Conservation (phyloP, 1,284 basidiomycete genomes). For the Porodaedalea pini region DNA sequence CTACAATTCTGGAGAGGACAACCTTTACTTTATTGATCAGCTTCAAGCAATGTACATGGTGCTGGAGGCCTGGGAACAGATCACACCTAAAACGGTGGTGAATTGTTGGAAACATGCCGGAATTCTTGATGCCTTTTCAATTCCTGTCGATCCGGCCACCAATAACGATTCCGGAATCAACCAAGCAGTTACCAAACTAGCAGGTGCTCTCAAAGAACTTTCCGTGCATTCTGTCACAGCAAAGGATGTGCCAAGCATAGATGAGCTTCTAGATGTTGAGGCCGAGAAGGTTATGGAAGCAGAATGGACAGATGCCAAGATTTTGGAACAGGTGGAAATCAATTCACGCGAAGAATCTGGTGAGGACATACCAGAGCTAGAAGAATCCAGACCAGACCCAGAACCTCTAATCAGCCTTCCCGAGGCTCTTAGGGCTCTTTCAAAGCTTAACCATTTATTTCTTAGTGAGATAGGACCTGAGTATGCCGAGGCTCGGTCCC, state of each 20-base stretch:
- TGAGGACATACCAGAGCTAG: conserved; percentile 7
- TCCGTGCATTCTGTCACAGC: not conserved
- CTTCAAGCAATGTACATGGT: too few species aligned
- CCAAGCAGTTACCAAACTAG: not conserved
- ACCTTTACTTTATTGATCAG: too few species aligned
- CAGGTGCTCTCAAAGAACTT: not conserved
- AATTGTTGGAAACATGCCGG: too few species aligned
- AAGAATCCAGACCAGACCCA: not conserved
- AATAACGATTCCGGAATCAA: not conserved
- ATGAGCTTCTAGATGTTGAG: conserved; percentile 3
- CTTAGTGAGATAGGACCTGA: not conserved
- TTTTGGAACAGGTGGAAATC: conserved; percentile 1
- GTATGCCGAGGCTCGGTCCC: not conserved
- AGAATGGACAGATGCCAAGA: conserved; percentile 3
- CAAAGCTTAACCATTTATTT: not conserved
- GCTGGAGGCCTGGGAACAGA: too few species aligned
- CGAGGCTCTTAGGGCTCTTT: not conserved
- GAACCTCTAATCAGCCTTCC: not conserved
- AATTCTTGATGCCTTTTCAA: not conserved
- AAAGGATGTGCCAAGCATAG: not conserved
- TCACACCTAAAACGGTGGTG: too few species aligned
- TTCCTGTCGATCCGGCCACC: conserved; percentile 23
- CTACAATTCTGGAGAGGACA: too few species aligned
- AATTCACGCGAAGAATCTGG: not conserved
- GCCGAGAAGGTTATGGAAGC: conserved; percentile 1